These are phyloP conservation scores for Fulvia fulva DNA, from an alignment of 2,329 filamentous ascomycete species.

Conservation along the genomic window DNA sequence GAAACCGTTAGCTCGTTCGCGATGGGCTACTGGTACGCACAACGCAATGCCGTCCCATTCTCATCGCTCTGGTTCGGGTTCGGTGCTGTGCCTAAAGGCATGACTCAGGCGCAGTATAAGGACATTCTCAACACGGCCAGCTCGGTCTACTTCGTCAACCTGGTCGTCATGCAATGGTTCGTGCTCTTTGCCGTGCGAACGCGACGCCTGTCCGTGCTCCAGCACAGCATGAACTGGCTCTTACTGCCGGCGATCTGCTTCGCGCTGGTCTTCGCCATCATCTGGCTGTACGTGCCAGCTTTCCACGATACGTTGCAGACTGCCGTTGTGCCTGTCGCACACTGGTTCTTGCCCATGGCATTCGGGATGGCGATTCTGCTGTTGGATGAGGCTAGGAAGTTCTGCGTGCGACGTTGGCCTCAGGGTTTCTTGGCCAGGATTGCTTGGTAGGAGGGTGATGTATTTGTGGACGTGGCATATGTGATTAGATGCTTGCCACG, in stretches of 20 bases:
- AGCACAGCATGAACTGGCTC: conserved; percentile 68
- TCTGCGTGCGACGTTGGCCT: conserved; percentile 57
- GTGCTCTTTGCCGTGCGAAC: conserved; percentile 67
- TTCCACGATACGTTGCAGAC: conserved; percentile 61
- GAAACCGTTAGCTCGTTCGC: conserved; percentile 41
- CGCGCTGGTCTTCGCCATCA: conserved; percentile 63
- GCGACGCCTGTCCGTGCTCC: conserved; percentile 58
- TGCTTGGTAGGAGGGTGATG: conserved; percentile 52
- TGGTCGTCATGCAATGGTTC: conserved; percentile 81
- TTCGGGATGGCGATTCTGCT: conserved; percentile 64
- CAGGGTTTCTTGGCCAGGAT: conserved; percentile 54
- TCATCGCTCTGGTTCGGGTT: conserved; percentile 65
- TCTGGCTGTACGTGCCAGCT: conserved; percentile 61
- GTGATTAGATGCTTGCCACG: background rate
- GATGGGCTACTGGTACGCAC: conserved; percentile 45
- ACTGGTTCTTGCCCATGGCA: conserved; percentile 72
- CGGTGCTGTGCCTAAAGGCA: conserved; percentile 49
- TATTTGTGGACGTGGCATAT: background rate
- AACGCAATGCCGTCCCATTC: conserved; percentile 59
- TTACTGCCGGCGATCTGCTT: conserved; percentile 69
- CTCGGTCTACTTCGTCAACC: conserved; percentile 74
- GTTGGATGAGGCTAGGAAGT: conserved; percentile 66
- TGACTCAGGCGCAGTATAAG: conserved; percentile 50
- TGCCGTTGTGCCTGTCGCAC: conserved; percentile 61
- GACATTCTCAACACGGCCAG: conserved; percentile 60